These are phyloP conservation scores for Calonectria crousiana DNA, from an alignment of 2,329 filamentous ascomycete genomes.

Conservation along the genomic window DNA sequence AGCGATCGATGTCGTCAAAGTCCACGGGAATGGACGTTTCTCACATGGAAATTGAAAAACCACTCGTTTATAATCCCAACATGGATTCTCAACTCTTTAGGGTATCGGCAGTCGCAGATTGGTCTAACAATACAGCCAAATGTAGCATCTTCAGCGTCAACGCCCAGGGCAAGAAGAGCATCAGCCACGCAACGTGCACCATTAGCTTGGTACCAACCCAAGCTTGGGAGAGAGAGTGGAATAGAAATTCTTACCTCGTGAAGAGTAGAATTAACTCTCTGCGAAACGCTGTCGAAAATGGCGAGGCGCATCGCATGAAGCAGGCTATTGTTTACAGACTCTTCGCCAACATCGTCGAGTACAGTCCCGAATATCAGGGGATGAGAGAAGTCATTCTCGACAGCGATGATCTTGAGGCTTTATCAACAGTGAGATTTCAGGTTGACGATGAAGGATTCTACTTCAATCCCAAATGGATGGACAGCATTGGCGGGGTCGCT, in stretches of 20 bases:
- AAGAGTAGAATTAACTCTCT: conserved; percentile 71
- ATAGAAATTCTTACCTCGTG: conserved; percentile 65
- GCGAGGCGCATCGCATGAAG: conserved; percentile 38
- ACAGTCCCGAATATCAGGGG: conserved; percentile 64
- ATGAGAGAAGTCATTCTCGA: conserved; percentile 70
- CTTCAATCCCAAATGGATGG: conserved; percentile 70
- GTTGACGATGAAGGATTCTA: conserved; percentile 61
- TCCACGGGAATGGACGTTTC: conserved; percentile 34
- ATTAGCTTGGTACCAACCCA: conserved; percentile 12
- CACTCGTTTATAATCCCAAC: conserved; percentile 32
- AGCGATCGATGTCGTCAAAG: conserved; percentile 19
- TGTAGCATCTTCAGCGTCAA: conserved; percentile 40
- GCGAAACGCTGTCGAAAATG: conserved; percentile 43
- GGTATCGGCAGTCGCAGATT: conserved; percentile 30
- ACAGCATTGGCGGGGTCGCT: conserved; percentile 69
- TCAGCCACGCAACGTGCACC: conserved; percentile 32
- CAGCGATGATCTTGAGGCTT: conserved; percentile 38
- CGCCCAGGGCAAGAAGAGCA: conserved; percentile 23
- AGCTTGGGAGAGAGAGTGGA: conserved; percentile 36
- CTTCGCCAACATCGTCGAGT: conserved; percentile 67
- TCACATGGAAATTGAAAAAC: conserved; percentile 35
- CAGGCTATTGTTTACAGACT: conserved; percentile 71
- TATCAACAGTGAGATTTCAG: conserved; percentile 63
- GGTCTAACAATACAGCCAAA: conserved; percentile 28
- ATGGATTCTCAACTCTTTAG: conserved; percentile 31